These are phyloP conservation scores for Jacaranda mimosifolia DNA, from an alignment of 257 asterid genomes.

Conservation along the genomic window DNA sequence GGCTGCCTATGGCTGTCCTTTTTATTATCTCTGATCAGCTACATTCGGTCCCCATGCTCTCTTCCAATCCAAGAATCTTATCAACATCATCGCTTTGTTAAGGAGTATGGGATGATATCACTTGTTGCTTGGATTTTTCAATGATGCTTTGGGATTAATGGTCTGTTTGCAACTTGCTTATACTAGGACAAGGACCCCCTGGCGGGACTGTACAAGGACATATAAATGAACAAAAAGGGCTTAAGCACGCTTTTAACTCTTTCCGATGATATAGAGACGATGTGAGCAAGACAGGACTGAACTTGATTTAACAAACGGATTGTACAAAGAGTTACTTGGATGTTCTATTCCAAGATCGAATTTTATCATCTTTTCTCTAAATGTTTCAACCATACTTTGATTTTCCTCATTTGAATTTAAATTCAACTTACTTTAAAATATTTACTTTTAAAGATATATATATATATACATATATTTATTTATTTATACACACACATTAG, in stretches of 20 bases:
- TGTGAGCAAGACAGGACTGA: not conserved
- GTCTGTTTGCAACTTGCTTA: not conserved
- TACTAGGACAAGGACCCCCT: not conserved
- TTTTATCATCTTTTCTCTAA: not conserved
- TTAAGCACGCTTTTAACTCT: not conserved
- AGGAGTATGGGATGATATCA: conserved; percentile 9
- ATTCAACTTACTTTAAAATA: no score
- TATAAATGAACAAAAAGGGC: not conserved
- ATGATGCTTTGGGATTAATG: not conserved
- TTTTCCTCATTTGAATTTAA: no score
- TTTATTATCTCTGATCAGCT: not conserved
- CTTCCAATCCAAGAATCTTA: conserved; percentile 28
- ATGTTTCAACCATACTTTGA: no score
- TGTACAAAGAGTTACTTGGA: no score
- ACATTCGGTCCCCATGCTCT: not conserved
- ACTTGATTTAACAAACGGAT: not conserved
- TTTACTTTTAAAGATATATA: no score
- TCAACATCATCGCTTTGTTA: conserved; percentile 17
- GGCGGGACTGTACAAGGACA: conserved; percentile 8
- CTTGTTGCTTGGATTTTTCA: conserved; percentile 36
- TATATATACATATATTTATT: no score
- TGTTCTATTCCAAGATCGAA: not conserved
- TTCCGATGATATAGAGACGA: not conserved
- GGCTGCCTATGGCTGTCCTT: conserved; percentile 21
- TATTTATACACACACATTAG: no score